phyloP scores from a whole-genome alignment of 2,329 filamentous ascomycete genomes.

The Microascus cirrosus region DNA sequence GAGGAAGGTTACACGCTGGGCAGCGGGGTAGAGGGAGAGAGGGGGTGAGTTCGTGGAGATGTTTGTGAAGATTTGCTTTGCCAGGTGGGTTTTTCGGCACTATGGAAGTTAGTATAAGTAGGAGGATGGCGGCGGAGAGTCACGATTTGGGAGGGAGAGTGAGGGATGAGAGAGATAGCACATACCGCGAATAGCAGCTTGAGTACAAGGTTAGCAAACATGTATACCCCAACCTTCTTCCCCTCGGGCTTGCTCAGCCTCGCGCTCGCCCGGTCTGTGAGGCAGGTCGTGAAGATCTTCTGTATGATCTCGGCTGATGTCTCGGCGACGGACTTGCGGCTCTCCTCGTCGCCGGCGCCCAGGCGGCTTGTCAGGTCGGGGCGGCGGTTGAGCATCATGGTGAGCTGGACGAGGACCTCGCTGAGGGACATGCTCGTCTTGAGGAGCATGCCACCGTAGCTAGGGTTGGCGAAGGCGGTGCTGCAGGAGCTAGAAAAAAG shows the following conservation, averaged over 20 bases:
- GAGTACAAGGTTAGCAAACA: constrained; percentile 81
- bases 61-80: constrained; percentile 81
- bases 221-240: constrained; percentile 80
- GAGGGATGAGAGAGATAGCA: constrained; percentile 2
- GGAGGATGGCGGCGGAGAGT: background rate
- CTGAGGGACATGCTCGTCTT: constrained; percentile 76
- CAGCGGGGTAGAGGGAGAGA: constrained; percentile 68
- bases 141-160: background rate
- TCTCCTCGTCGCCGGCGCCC: constrained; percentile 51
- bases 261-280: constrained; percentile 66
- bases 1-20: constrained; percentile 82
- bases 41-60: constrained; percentile 77
- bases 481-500: constrained; percentile 57
- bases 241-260: constrained; percentile 62
- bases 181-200: constrained; percentile 74
- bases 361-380: constrained; percentile 66
- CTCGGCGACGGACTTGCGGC: constrained; percentile 71
- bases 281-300: constrained; percentile 80
- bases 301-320: constrained; percentile 81
- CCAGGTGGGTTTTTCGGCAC: constrained; percentile 73
- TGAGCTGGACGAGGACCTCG: constrained; percentile 67
- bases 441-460: constrained; percentile 70
- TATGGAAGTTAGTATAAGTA: constrained; percentile 16
- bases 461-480: constrained; percentile 68
- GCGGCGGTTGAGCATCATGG: constrained; percentile 70